Evolutionary conservation across 1,284 basidiomycete species (phyloP), one percentile per base, ranked within the genome.

Genomic region (Schizopora paradoxa): DNA sequence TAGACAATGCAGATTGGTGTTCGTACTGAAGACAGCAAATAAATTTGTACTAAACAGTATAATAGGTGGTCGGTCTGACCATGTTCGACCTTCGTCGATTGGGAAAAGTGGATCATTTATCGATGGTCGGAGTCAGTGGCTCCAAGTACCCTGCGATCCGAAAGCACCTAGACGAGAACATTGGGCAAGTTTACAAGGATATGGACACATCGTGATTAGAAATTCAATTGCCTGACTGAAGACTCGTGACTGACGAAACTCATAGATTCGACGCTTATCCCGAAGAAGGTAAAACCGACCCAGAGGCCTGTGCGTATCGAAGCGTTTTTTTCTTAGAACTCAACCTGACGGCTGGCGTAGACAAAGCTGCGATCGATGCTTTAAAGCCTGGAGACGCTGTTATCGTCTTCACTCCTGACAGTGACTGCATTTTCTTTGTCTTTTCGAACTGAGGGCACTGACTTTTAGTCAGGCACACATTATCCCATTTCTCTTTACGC

Each of bases 61-160:
- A 8, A 23, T 62, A 90, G 87, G 92, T 96, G 33, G 90, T 95
- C 49, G 92, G 79, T 19, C 71, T 95, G 48, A 92, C 91, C 23
- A 77, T 91, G 55, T 95, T 95, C 56, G 92, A 95, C 64, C 78
- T 95, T 36, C 81, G 89, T 51, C 78, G 91, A 53, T 70, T 85
- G 26, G 88, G 85, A 48, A 93, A 94, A 73, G 88, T 89, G 33
- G 76, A 77, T 54, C 68, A 80, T 47, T 77, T 91, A 26, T 76
- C 76, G 40, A 91, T 91, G 86, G 90, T 84, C 38, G 88, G 88
- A 10, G 85, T 86, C 32, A 85, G 79, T 58, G 89, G 87, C n/a
- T 70, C 69, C 43, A 90, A 93, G 66, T 95, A 91, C 66, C 82
- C 88, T 23, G 84, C 78, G 33, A 91, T 95, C 56, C 77, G 86